These are phyloP conservation scores for Pouteria campechiana DNA, from an alignment of 179 eudicot genomes.

Conservation along the genomic window DNA sequence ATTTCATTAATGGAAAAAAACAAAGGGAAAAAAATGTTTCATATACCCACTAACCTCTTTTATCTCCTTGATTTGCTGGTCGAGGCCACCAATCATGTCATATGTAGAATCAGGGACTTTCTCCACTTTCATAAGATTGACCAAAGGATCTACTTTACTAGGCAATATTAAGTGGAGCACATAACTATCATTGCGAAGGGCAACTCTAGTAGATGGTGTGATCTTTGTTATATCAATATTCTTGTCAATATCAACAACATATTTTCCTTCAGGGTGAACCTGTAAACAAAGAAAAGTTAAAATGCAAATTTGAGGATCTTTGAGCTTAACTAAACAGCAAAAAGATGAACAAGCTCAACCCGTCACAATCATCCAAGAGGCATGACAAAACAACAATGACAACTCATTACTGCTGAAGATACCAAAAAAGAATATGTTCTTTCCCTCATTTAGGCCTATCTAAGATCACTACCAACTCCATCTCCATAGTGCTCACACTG, in stretches of 20 bases:
- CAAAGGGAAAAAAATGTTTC: background rate
- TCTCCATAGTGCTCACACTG: no score
- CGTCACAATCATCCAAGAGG: no score
- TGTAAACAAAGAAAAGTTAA: conserved; percentile 1
- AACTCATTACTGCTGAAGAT: no score
- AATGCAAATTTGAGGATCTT: background rate
- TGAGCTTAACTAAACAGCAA: background rate
- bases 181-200: conserved; percentile 42
- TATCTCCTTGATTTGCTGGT: conserved; percentile 64
- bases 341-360: no score
- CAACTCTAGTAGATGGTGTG: conserved; percentile 51
- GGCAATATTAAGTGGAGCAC: conserved; percentile 46
- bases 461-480: no score
- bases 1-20: background rate
- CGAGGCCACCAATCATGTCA: conserved; percentile 63
- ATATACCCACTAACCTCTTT: conserved; percentile 30
- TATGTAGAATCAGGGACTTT: conserved; percentile 64
- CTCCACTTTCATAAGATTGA: conserved; percentile 60
- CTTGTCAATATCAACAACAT: conserved; percentile 46
- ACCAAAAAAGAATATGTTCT: no score
- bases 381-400: no score
- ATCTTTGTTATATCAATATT: conserved; percentile 42
- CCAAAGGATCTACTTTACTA: conserved; percentile 51
- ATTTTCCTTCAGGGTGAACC: conserved; percentile 55
- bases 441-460: no score